phyloP scores from a whole-genome alignment of 2,329 filamentous ascomycete species.

The Chaetothyriales sp. region DNA sequence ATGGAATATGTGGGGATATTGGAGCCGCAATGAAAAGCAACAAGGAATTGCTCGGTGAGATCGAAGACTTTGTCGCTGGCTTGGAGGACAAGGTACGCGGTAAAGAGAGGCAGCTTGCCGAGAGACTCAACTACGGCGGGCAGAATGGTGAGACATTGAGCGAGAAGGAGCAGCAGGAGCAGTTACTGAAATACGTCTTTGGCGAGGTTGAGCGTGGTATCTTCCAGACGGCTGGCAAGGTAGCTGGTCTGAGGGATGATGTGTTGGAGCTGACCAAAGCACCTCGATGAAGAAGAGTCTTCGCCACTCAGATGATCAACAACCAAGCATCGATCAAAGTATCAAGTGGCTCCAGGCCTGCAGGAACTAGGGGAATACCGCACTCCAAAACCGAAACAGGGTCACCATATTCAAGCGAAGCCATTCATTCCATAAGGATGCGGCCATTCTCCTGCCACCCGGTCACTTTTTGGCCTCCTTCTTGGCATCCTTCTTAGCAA shows the following conservation, averaged over 20 bases:
- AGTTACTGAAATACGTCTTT: slow-evolving; percentile 36
- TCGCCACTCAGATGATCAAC: background rate
- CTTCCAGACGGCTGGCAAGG: slow-evolving; percentile 45
- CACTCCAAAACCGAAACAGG: background rate
- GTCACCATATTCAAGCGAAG: background rate
- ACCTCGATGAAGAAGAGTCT: slow-evolving; percentile 4
- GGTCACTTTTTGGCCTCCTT: slow-evolving; percentile 3
- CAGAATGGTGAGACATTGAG: slow-evolving; percentile 25
- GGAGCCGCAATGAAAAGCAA: slow-evolving; percentile 41
- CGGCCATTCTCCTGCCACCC: background rate
- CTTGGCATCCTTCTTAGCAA: slow-evolving; percentile 28
- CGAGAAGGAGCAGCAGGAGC: slow-evolving; percentile 31
- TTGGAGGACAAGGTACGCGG: slow-evolving; percentile 38
- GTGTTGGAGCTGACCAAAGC: slow-evolving; percentile 41
- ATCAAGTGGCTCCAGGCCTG: background rate
- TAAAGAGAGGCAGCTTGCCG: slow-evolving; percentile 30
- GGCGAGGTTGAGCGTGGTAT: slow-evolving; percentile 52
- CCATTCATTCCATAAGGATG: slow-evolving; percentile 1
- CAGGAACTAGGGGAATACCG: background rate
- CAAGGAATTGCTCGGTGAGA: slow-evolving; percentile 45
- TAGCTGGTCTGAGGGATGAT: slow-evolving; percentile 45
- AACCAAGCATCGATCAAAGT: background rate
- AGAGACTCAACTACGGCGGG: slow-evolving; percentile 43
- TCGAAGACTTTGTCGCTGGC: slow-evolving; percentile 49
- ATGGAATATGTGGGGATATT: slow-evolving; percentile 47